Evolutionary conservation across 108 stramenopile species (phyloP).

Genomic region (Conticribra weissflogii): DNA sequence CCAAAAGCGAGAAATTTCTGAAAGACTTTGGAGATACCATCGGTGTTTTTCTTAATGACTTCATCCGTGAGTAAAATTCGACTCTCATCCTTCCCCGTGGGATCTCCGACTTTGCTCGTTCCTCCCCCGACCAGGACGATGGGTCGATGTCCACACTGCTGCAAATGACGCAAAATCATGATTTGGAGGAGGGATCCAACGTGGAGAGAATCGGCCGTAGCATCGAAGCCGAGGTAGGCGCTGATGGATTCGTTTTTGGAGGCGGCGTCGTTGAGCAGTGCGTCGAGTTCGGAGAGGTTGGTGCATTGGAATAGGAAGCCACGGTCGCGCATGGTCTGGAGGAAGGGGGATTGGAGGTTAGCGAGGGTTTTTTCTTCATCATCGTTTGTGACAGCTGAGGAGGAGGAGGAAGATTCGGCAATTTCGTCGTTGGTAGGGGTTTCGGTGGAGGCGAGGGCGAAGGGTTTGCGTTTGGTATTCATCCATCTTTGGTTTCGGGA

Average conservation of each 20-base stretch:
- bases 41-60: conserved; percentile 75
- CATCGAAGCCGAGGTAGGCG: conserved; percentile 98
- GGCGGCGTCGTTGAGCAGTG: conserved; percentile 33
- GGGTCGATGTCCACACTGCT: conserved; percentile 86
- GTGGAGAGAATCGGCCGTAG: conserved; percentile 97
- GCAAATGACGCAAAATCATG: conserved; percentile 95
- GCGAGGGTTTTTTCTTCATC: conserved; percentile 57
- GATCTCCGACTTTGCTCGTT: conserved; percentile 97
- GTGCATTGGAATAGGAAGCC: conserved; percentile 92
- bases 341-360: conserved; percentile 73
- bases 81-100: conserved; percentile 96
- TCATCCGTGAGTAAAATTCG: conserved; percentile 88
- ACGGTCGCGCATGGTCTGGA: conserved; percentile 79
- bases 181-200: conserved; percentile 97
- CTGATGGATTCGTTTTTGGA: conserved; percentile 22
- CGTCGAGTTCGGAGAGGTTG: conserved; percentile 71
- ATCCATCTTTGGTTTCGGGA: not conserved
- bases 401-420: too few species aligned
- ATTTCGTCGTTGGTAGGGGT: not conserved
- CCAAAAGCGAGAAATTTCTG: conserved; percentile 81
- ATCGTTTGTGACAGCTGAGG: not conserved
- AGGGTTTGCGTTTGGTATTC: not conserved
- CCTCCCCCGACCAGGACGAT: conserved; percentile 95
- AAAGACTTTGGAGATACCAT: conserved; percentile 86
- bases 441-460: conserved; percentile 10